Base-by-base conservation (phyloP, 768 basidiomycete species). In the Asterophora lycoperdoides region DNA sequence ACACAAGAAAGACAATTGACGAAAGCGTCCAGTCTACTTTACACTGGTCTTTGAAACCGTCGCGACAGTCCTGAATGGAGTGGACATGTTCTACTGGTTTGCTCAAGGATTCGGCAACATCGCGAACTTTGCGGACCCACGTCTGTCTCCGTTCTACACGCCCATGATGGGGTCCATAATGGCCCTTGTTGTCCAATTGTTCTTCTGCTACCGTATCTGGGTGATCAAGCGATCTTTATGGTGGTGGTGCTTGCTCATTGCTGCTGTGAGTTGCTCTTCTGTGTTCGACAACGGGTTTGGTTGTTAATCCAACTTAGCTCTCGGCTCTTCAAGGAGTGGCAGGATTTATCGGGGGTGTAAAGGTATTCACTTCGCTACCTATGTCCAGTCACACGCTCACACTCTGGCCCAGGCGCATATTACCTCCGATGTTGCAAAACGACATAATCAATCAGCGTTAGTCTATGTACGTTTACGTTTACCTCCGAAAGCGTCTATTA, bases 191-290 rank as follows among this genome's bases (percentile, higher is more conserved):
- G 49, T 54, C 32, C 53, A 57, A 34, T 4, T 49, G 8, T 57
- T 57, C 34, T 53, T 57, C 38, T 54, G 53, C 33, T 57, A 54
- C 33, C 52, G 56, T 20, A 57, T 57, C 13, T 57, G 49, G 45
- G 30, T 45, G 19, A 37, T 57, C 8, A 54, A 42, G 8, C 45
- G 51, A 4, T 18, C 32, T 19, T 11, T 37, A 4, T 49, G 48
- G 48, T 49, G 48, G 48, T 49, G 48, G 48, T 49, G 41, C 15
- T 20, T 49, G n/a, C 8, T 49, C 15, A 43, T 49, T 20, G 41
- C 41, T 36, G 34, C 23, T 6, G 48, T 49, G 19, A 48, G 47
- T 30, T 17, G 14, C 26, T 9, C 30, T 13, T 3, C 11, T 14
- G 41, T 2, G n/a, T 33, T 18, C 10, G 14, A 23, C 23, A 3